phyloP scores from a whole-genome alignment of 2,329 filamentous ascomycete genomes.

The Phaeosphaeria sp. region DNA sequence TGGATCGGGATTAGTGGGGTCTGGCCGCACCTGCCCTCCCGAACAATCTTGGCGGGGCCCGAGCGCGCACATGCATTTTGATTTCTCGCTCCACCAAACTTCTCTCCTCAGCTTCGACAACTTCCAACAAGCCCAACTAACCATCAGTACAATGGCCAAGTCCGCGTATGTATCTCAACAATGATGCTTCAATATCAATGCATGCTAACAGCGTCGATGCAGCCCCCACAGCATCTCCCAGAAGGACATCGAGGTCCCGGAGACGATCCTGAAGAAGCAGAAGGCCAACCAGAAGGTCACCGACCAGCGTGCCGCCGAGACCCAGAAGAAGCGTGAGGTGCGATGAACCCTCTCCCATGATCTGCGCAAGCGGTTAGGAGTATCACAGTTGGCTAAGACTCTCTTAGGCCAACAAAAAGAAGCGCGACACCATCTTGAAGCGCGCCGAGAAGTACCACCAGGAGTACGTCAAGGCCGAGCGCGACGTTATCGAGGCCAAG shows the following conservation, averaged over 20 bases:
- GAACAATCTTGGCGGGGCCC: constrained; percentile 30
- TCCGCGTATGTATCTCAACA: constrained; percentile 35
- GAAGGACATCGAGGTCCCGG: constrained; percentile 95
- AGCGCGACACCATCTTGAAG: constrained; percentile 99
- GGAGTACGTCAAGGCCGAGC: constrained; percentile 96
- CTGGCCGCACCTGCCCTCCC: constrained; percentile 6
- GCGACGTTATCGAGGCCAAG: constrained; percentile 94
- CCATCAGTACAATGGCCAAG: constrained; percentile 47
- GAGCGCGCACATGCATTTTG: constrained; percentile 39
- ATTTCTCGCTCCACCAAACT: constrained; percentile 13
- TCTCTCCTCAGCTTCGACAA: constrained; percentile 33
- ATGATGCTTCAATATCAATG: background rate
- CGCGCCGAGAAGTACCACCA: constrained; percentile 99
- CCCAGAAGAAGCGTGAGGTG: constrained; percentile 94
- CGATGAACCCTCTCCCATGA: constrained; percentile 63
- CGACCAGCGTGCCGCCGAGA: constrained; percentile 80
- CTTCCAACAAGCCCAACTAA: constrained; percentile 41
- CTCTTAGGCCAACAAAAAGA: constrained; percentile 94
- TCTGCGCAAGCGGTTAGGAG: constrained; percentile 46
- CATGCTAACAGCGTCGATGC: background rate
- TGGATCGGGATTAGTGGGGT: constrained; percentile 25
- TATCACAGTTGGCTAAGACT: constrained; percentile 50
- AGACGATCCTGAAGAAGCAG: constrained; percentile 99
- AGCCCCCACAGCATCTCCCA: constrained; percentile 72
- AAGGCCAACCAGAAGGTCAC: constrained; percentile 99